These are phyloP conservation scores for Candida andamanensis DNA, from an alignment of 805 yeast genomes.

Conservation along the genomic window DNA sequence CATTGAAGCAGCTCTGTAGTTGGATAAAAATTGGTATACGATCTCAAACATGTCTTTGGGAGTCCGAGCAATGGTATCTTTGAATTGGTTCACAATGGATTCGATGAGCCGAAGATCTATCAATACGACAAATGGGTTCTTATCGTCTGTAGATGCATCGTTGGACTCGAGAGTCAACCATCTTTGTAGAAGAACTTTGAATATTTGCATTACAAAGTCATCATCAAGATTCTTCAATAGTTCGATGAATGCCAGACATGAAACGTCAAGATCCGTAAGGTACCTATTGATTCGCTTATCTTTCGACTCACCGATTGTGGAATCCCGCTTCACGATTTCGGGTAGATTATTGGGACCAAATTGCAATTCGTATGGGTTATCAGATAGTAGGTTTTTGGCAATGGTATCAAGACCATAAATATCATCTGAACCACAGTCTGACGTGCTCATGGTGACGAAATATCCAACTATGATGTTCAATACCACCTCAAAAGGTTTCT, in stretches of 20 bases:
- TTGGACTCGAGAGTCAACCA: constrained; percentile 43
- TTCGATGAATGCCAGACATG: constrained; percentile 24
- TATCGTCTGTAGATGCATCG: constrained; percentile 15
- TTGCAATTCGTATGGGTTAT: constrained; percentile 36
- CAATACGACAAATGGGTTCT: constrained; percentile 50
- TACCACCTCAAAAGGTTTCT: constrained; percentile 30
- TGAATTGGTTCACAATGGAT: constrained; percentile 51
- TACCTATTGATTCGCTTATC: constrained; percentile 24
- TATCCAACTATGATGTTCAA: constrained; percentile 35
- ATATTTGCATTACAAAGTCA: constrained; percentile 38
- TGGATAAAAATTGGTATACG: constrained; percentile 21
- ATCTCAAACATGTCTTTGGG: constrained; percentile 52
- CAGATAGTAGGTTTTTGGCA: constrained; percentile 27
- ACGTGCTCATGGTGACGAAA: constrained; percentile 20
- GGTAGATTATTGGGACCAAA: constrained; percentile 37
- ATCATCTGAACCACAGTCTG: constrained; percentile 11
- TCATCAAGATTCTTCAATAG: constrained; percentile 50
- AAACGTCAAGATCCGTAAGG: constrained; percentile 22
- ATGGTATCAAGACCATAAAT: constrained; percentile 24
- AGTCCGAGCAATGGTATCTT: constrained; percentile 48
- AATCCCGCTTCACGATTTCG: constrained; percentile 16
- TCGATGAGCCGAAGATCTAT: constrained; percentile 65
- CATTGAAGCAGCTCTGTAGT: background rate
- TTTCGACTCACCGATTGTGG: constrained; percentile 7
- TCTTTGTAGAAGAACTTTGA: constrained; percentile 48